Evolutionary conservation across 1,284 basidiomycete species (phyloP), one percentile per base, ranked within the genome.

Genomic region (Stygiomarasmius scandens): DNA sequence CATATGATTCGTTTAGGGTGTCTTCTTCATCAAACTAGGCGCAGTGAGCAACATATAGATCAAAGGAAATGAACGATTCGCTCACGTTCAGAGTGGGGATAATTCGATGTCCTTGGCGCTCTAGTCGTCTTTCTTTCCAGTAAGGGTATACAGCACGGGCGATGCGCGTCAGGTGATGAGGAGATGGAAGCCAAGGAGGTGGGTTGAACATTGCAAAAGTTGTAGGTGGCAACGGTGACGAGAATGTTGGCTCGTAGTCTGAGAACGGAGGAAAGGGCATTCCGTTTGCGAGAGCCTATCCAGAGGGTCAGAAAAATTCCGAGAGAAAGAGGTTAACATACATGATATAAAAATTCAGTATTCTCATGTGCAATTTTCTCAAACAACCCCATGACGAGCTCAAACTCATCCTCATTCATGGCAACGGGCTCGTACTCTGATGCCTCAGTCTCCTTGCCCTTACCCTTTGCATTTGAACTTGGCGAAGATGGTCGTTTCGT

Each of bases 371-470:
- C 93, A 52, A 91, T 82, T 68, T 91, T 91, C 77, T 99, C 96
- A 67, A 97, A 92, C 45, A 98, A 76, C 48, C 93, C 94, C 92
- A 98, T 96, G 60, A 97, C 86, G 63, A 95, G 84, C 74, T 99
- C 97, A 64, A 98, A 96, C 65, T 94, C 89, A 65, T 97, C 94
- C 69, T 96, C 94, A 2, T 83, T 81, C 58, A 98, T 90, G 55
- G 78, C 71, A n/a, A 90, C 71, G 14, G 86, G 83, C 52, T 84
- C 82, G 72, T 68, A 12, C 16, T 6, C 11, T 16, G 38, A 4
- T 41, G n/a, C 38, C 5, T 41, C 90, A 0, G 88, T 85, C 61
- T 92, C 90, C 69, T 92, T 92, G 60, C 89, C 90, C 64, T 89
- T 91, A 20, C 82, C 81, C 70, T 92, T 93, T 23, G 88, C 80